Base-by-base conservation (phyloP, 106 monocot genomes). In the Allium fistulosum region DNA sequence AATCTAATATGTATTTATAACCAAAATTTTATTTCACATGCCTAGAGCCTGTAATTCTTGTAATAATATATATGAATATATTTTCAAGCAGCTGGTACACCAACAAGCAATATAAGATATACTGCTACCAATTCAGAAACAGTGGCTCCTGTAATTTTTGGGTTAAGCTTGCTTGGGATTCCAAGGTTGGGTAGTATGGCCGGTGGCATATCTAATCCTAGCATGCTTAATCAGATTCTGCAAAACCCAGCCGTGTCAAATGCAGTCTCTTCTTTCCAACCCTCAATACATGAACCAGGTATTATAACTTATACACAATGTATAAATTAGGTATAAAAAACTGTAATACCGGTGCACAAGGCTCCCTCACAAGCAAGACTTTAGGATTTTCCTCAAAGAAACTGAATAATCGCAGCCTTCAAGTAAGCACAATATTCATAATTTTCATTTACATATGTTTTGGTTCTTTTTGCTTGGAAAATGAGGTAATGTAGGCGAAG, bases 221-320 rank as follows among this genome's bases (percentile, higher is more conserved):
- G 83, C 46, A 46, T 77, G 11, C 53, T 90, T 15, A 89, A 27
- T 83, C 82, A 92, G 72, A 48, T 83, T 48, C 16, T 99, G 77
- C 89, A 92, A 74, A 99, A 93, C 62, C 93, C 97, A 26, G 90
- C 87, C 6, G 72, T 87, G 65, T 47, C 72, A 75, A 80, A 90
- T 93, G 97, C 89, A 87, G 62, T 80, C 61, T 71, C 57, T 99
- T 6, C 73, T 99, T 18, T 87, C 97, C 28, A 83, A 90, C 67
- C 97, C 97, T 62, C 92, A 99, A 62, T 78, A 81, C 61, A 68
- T 90, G 82, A 90, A 90, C 62, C 93, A 87, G 93, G 97, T 99
- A 69, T 1, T 37, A 37, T 37, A 37, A 37, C 37, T 37, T 37
- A 4, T 37, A 5, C 37, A 22, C 1, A 48, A 13, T 17, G 59